Evolutionary conservation across 768 basidiomycete genomes (phyloP), one percentile per base, ranked within the genome.

Genomic region (Suillus spraguei): DNA sequence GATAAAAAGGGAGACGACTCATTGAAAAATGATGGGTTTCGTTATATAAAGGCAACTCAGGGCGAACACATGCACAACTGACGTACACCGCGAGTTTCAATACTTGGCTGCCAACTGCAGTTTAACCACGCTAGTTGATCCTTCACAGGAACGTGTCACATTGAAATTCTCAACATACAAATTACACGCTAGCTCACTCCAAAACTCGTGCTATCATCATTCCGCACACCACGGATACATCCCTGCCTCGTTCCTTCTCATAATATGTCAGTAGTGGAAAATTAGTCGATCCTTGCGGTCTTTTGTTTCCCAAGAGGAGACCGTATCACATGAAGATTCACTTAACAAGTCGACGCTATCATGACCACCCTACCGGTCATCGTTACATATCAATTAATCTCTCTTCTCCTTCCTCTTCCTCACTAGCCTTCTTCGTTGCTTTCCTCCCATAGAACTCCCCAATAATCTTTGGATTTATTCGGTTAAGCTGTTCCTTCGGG

Each of bases 401-500:
- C 66, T 83, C 85, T 64, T 79, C 77, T 60, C 73, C 76, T 24
- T 36, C 65, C 0, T 77, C 82, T 68, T 82, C 79, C 64, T 75
- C 79, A 50, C 77, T 81, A 70, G 77, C 82, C 80, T 85, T 89
- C 83, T 85, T 89, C 59, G 81, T 83, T 44, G 86, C 76, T 80
- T 96, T 95, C 71, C 95, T 90, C 52, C 85, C 90, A 72, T 97
- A 97, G 77, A 91, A 97, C 78, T 97, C 95, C 65, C 85, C 86
- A 71, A 97, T 90, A 73, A 97, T 96, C 88, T 94, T 94, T 71
- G 95, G 95, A 74, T 88, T 95, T 82, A 99, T 96, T 72, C 96
- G 93, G 82, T 98, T 99, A 68, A 99, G 85, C 77, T 95, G 93
- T 79, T 98, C 97, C 78, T 96, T 95, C 65, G 97, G 97, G 92